Base-by-base conservation (phyloP, 2,329 filamentous ascomycete species). In the Arthrinium puccinioides region DNA sequence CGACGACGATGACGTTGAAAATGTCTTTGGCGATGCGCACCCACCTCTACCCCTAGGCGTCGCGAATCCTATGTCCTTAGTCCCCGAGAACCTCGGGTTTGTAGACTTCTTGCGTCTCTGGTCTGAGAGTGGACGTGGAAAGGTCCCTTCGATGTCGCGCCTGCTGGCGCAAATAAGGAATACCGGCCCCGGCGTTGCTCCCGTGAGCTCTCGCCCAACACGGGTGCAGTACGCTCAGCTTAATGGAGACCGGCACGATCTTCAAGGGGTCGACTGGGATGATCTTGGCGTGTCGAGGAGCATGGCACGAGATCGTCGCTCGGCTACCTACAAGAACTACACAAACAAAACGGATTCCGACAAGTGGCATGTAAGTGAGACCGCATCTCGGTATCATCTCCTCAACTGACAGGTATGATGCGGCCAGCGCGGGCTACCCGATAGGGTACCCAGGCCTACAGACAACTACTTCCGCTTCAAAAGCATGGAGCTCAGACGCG, bases 221-320 rank as follows among this genome's bases (percentile, higher is more conserved):
- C 43, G 56, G 21, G 43, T 64, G 24, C 42, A 52, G 3, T 70
- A 68, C 41, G 49, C 53, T 6, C 66, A 80, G 36, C 62, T 82
- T 6, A 51, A 60, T n/a, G 76, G 74, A 2, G 74, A 81, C 32
- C 37, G 47, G 32, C 75, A 61, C 39, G 78, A 82, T 47, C 53
- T 79, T 18, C 78, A 82, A 48, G 74, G 76, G 35, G 61, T 82
- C 24, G 56, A 79, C 49, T 82, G 78, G 78, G 46, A 54, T 2
- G 55, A 61, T 10, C 57, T 81, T 44, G 69, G 69, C 2, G 69
- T 76, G 3, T 66, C 66, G 9, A 67, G 75, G 38, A 47, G 47
- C 18, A 55, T 63, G 18, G 77, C 75, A 4, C 64, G 74, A 18
- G 53, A 62, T 31, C 62, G 63, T 37, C 67, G 77, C 15, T 45